These are phyloP conservation scores for Sclerotinia minor DNA, from an alignment of 2,329 filamentous ascomycete genomes.

Conservation along the genomic window DNA sequence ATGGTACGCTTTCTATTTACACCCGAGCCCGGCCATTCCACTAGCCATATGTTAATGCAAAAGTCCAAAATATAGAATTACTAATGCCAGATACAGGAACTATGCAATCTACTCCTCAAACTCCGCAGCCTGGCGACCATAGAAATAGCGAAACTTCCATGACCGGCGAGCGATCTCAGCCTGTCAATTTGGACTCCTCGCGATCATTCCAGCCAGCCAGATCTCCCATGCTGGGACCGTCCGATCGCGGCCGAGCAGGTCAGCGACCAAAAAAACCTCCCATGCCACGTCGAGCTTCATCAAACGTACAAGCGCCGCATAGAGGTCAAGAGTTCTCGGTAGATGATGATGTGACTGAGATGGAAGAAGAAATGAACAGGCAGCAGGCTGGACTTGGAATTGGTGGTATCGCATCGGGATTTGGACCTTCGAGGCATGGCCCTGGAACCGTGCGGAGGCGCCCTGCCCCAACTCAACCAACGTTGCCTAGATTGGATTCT, in stretches of 20 bases:
- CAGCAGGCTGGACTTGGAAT: constrained; percentile 46
- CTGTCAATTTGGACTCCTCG: constrained; percentile 39
- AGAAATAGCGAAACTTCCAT: constrained; percentile 38
- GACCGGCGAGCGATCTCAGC: constrained; percentile 34
- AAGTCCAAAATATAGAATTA: background rate
- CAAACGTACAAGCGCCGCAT: constrained; percentile 68
- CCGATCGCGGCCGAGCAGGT: constrained; percentile 40
- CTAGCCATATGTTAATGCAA: background rate
- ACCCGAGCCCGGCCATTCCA: background rate
- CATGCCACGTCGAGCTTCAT: constrained; percentile 72
- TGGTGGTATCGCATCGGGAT: constrained; percentile 40
- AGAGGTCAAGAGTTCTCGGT: constrained; percentile 86
- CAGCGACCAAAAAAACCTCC: constrained; percentile 60
- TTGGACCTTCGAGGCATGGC: constrained; percentile 48
- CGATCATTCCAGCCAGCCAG: constrained; percentile 35
- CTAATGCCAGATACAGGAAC: constrained; percentile 32
- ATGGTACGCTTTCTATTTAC: constrained; percentile 52
- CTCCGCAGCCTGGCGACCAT: constrained; percentile 30
- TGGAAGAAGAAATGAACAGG: constrained; percentile 65
- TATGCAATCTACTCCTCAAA: constrained; percentile 30
- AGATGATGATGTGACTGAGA: constrained; percentile 81
- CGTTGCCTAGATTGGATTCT: constrained; percentile 51
- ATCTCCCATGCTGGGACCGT: constrained; percentile 41
- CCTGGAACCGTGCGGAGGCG: constrained; percentile 52
- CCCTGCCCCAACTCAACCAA: constrained; percentile 47